Conservation (phyloP, 83 land plant species). For the Thuja plicata region DNA sequence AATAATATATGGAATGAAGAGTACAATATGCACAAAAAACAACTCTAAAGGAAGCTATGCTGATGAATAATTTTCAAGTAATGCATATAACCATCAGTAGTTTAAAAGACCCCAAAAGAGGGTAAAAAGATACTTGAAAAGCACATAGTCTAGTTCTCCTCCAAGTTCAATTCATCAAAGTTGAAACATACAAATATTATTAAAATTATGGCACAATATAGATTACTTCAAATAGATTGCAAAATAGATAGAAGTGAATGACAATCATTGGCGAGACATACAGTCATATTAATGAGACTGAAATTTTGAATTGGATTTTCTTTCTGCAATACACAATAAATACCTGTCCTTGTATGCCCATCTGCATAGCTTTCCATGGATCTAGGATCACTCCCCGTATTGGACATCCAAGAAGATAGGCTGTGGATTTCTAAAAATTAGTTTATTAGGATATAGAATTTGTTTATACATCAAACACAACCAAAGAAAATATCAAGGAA, state of each 20-base stretch:
- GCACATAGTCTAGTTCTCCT: not conserved
- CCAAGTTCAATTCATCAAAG: not conserved
- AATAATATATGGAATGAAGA: not conserved
- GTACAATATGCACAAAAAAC: not conserved
- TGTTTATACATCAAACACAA: not conserved
- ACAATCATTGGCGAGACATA: not conserved
- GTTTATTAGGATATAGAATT: not conserved
- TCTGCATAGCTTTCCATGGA: conserved; percentile 81
- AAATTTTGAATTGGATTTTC: not conserved
- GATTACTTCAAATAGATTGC: not conserved
- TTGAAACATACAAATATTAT: not conserved
- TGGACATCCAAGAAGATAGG: conserved; percentile 94
- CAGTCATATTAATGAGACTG: not conserved
- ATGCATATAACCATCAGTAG: not conserved
- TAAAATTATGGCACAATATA: not conserved
- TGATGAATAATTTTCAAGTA: not conserved
- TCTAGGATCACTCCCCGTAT: conserved; percentile 89
- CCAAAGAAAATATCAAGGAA: not conserved
- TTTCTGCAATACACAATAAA: not conserved
- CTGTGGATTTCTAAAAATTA: conserved; percentile 41
- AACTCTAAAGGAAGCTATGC: not conserved
- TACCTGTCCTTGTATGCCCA: conserved; percentile 91
- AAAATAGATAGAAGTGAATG: not conserved
- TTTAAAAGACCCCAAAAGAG: not conserved
- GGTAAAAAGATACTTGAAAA: not conserved